Percentiles rank a stretch among this genome's conserved stretches.
These are phyloP conservation scores for Hemileccinum hortonii DNA, from an alignment of 1,284 basidiomycete species.

Conservation along the genomic window DNA sequence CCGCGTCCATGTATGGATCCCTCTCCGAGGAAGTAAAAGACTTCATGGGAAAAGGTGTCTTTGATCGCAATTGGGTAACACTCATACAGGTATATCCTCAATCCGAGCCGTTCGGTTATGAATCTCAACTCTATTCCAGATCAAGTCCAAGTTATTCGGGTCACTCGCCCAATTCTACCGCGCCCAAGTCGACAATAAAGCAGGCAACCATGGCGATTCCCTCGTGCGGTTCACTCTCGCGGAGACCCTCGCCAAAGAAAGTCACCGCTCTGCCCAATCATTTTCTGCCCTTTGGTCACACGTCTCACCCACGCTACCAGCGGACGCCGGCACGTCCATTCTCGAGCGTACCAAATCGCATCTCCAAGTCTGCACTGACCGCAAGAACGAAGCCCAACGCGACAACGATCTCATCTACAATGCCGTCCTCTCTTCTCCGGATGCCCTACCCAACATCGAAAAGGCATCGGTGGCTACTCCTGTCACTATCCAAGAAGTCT, in stretches of 20 bases:
- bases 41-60: constrained; percentile 92
- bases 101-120: neutral
- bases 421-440: constrained; percentile 82
- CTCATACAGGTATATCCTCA: constrained; percentile 65
- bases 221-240: constrained; percentile 82
- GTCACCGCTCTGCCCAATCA: constrained; percentile 63
- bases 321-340: constrained; percentile 80
- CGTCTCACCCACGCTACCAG: constrained; percentile 81
- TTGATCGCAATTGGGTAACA: constrained; percentile 93
- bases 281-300: constrained; percentile 77
- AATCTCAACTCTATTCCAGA: constrained; percentile 42
- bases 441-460: constrained; percentile 79
- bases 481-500: constrained; percentile 93
- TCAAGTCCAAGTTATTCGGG: constrained; percentile 88
- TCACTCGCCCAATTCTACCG: constrained; percentile 90
- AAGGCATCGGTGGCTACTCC: constrained; percentile 77
- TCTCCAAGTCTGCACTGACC: constrained; percentile 74
- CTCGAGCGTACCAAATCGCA: constrained; percentile 85
- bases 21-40: constrained; percentile 92
- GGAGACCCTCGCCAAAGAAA: constrained; percentile 84
- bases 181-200: constrained; percentile 73
- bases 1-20: constrained; percentile 76
- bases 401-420: constrained; percentile 99
- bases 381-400: constrained; percentile 72
- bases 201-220: constrained; percentile 83